phyloP scores from a whole-genome alignment of 768 basidiomycete genomes.

The Kwoniella heveanensis region DNA sequence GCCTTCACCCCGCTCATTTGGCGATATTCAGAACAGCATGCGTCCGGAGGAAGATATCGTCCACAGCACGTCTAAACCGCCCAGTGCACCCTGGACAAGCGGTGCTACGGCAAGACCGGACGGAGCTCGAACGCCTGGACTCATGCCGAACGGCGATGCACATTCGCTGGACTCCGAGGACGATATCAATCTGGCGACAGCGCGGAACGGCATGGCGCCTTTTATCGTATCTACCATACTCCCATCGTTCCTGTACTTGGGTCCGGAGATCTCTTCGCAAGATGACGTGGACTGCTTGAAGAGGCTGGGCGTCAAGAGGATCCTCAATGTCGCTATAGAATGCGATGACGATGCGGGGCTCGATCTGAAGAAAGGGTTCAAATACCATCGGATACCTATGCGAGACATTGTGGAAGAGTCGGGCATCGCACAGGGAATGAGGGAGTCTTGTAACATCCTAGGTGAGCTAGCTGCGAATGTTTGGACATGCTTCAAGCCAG shows the following conservation, averaged over 20 bases:
- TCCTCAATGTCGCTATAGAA: constrained; percentile 88
- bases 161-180: constrained; percentile 8
- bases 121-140: background rate
- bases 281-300: constrained; percentile 77
- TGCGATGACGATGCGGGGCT: constrained; percentile 78
- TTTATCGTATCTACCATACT: constrained; percentile 90
- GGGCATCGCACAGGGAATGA: constrained; percentile 75
- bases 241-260: constrained; percentile 85
- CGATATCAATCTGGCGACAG: constrained; percentile 10
- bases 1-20: constrained; percentile 42
- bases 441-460: constrained; percentile 80
- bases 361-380: constrained; percentile 68
- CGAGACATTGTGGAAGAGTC: constrained; percentile 94
- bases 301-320: constrained; percentile 75
- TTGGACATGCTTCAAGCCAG: too few relatives aligned
- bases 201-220: constrained; percentile 37
- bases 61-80: background rate
- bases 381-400: constrained; percentile 86
- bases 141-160: background rate
- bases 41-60: constrained; percentile 33
- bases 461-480: too few relatives aligned
- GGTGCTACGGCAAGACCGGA: background rate
- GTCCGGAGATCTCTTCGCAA: constrained; percentile 75
- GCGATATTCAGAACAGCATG: constrained; percentile 33
- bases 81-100: background rate